These are phyloP conservation scores for Lasiosphaeriaceae sp. DNA, from an alignment of 495 filamentous ascomycete genomes.

Conservation along the genomic window DNA sequence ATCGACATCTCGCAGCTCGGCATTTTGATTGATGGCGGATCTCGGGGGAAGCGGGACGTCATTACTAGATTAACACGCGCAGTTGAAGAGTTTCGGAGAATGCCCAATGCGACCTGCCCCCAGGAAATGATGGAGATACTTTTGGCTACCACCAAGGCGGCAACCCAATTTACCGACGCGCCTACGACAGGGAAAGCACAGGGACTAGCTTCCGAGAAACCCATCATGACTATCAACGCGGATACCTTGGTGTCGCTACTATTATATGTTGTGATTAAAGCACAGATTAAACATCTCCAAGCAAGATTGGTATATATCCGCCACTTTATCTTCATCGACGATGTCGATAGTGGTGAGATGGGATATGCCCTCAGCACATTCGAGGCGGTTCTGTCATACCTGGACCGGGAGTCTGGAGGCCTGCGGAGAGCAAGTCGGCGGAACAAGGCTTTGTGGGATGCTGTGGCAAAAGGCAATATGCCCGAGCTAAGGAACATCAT, in stretches of 20 bases:
- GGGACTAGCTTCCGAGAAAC: slow-evolving; percentile 34
- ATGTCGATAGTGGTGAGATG: slow-evolving; percentile 94
- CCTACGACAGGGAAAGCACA: slow-evolving; percentile 23
- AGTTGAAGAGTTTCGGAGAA: slow-evolving; percentile 85
- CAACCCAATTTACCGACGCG: slow-evolving; percentile 58
- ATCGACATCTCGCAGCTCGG: slow-evolving; percentile 95
- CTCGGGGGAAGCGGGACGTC: slow-evolving; percentile 67
- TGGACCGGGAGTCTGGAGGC: slow-evolving; percentile 75
- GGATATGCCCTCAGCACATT: slow-evolving; percentile 96
- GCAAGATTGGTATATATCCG: slow-evolving; percentile 89
- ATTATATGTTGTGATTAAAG: slow-evolving; percentile 87
- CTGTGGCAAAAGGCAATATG: slow-evolving; percentile 69
- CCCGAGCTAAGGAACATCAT: slow-evolving; percentile 72
- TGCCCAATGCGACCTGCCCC: slow-evolving; percentile 77
- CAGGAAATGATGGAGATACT: slow-evolving; percentile 94
- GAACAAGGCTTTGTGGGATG: slow-evolving; percentile 87
- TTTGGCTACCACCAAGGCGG: slow-evolving; percentile 77
- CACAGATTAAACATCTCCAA: slow-evolving; percentile 82
- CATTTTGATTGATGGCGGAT: slow-evolving; percentile 71
- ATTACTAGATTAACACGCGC: slow-evolving; percentile 66
- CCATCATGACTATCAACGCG: slow-evolving; percentile 81
- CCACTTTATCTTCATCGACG: slow-evolving; percentile 93
- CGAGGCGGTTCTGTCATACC: slow-evolving; percentile 90
- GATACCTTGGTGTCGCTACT: slow-evolving; percentile 93
- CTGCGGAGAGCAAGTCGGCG: slow-evolving; percentile 77